Percentiles rank a stretch among this genome's conserved stretches.
Evolutionary conservation across 148 eudicot species (phyloP).

Genomic region (Cornus kousa): DNA sequence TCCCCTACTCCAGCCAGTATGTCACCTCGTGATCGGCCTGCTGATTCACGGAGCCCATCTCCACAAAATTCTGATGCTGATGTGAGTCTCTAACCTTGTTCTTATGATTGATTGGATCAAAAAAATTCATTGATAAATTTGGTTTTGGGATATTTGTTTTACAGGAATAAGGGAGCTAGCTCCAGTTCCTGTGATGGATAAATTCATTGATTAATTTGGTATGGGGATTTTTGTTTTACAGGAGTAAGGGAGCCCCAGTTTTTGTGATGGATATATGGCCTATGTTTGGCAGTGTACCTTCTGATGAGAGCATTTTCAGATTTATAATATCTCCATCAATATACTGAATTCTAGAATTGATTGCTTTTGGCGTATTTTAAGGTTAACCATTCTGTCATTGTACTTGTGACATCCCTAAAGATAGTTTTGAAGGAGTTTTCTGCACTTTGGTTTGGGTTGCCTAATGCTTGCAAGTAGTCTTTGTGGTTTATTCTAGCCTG

Average conservation of each 20-base stretch:
- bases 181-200: constrained; percentile 5
- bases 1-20: constrained; percentile 59
- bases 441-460: constrained; percentile 1
- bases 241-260: constrained; percentile 31
- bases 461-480: constrained; percentile 13
- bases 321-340: constrained; percentile 16
- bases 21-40: constrained; percentile 52
- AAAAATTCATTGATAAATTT: too few relatives aligned
- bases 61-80: constrained; percentile 80
- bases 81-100: constrained; percentile 39
- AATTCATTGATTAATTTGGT: too few relatives aligned
- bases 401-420: constrained; percentile 7
- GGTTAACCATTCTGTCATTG: constrained; percentile 24
- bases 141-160: background rate
- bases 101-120: background rate
- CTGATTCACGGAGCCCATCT: constrained; percentile 77
- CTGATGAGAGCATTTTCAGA: constrained; percentile 6
- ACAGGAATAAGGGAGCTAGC: constrained; percentile 40
- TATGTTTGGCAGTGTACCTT: constrained; percentile 11
- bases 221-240: constrained; percentile 11
- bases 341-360: constrained; percentile 18
- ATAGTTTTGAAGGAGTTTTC: constrained; percentile 8
- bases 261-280: constrained; percentile 13
- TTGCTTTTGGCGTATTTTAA: constrained; percentile 8
- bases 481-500: background rate